Conservation (phyloP, 371 early-diverging fungal species). For the Blakeslea trispora region DNA sequence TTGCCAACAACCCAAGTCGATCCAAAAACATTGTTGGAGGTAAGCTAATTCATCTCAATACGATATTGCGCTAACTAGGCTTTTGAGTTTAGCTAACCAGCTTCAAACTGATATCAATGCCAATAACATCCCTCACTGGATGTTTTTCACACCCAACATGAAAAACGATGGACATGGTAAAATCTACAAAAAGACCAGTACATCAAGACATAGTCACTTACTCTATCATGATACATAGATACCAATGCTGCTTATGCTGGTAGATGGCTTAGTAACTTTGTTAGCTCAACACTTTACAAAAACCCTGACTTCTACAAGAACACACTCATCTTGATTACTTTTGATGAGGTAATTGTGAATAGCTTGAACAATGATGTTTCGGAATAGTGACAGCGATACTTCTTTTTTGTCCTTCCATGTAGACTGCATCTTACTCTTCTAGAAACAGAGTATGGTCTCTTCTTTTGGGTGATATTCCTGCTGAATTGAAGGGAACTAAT, state of each 20-base stretch:
- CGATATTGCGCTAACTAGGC: background rate
- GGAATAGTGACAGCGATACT: background rate
- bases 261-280: constrained; percentile 32
- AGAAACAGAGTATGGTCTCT: constrained; percentile 38
- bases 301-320: constrained; percentile 17
- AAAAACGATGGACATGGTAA: constrained; percentile 28
- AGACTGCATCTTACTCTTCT: constrained; percentile 21
- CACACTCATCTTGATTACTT: constrained; percentile 32
- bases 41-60: background rate
- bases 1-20: constrained; percentile 34
- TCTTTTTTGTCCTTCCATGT: background rate
- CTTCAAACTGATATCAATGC: constrained; percentile 25
- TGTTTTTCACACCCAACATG: constrained; percentile 37
- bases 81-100: constrained; percentile 13
- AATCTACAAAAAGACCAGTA: background rate
- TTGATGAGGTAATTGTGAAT: constrained; percentile 28
- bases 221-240: constrained; percentile 12
- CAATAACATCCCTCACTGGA: constrained; percentile 28
- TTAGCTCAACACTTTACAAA: constrained; percentile 25
- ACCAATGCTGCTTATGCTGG: constrained; percentile 35
- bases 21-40: constrained; percentile 44
- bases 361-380: background rate
- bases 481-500: constrained; percentile 35
- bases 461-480: constrained; percentile 31
- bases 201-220: no score